These are phyloP conservation scores for Rehmannia glutinosa DNA, from an alignment of 257 asterid genomes.

Conservation along the genomic window DNA sequence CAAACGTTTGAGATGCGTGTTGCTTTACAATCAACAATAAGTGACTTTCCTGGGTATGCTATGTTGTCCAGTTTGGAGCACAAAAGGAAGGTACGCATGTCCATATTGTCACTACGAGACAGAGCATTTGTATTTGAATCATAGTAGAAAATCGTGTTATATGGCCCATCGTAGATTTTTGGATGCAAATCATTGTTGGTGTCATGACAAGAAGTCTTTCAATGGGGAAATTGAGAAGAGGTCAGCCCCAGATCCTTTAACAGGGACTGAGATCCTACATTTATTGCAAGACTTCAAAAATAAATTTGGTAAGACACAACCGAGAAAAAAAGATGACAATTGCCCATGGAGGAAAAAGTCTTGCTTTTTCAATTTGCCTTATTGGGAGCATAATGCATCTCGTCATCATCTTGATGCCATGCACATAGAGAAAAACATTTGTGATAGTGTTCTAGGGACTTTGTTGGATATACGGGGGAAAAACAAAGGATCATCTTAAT, in stretches of 20 bases:
- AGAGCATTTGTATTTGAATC: not conserved
- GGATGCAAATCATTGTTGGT: too few relatives aligned
- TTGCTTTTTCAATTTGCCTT: not conserved
- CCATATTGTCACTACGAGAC: not conserved
- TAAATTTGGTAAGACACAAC: not conserved
- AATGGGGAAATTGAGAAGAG: not conserved
- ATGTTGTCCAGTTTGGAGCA: not conserved
- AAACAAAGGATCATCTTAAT: not conserved
- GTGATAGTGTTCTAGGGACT: constrained; percentile 2
- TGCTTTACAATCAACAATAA: too few relatives aligned
- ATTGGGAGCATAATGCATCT: not conserved
- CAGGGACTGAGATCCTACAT: not conserved
- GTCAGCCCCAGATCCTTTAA: not conserved
- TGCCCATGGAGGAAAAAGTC: not conserved
- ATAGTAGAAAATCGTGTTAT: not conserved
- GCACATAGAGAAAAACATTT: constrained; percentile 1
- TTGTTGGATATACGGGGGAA: constrained; percentile 3
- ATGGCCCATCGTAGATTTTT: not conserved
- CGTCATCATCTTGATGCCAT: not conserved
- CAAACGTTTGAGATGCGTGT: too few relatives aligned
- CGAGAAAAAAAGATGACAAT: not conserved
- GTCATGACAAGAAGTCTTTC: not conserved
- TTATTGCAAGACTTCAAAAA: not conserved
- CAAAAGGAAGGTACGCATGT: not conserved
- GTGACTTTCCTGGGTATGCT: too few relatives aligned